These are phyloP conservation scores for Ganoderma resinaceum DNA, from an alignment of 1,284 basidiomycete genomes.

Conservation along the genomic window DNA sequence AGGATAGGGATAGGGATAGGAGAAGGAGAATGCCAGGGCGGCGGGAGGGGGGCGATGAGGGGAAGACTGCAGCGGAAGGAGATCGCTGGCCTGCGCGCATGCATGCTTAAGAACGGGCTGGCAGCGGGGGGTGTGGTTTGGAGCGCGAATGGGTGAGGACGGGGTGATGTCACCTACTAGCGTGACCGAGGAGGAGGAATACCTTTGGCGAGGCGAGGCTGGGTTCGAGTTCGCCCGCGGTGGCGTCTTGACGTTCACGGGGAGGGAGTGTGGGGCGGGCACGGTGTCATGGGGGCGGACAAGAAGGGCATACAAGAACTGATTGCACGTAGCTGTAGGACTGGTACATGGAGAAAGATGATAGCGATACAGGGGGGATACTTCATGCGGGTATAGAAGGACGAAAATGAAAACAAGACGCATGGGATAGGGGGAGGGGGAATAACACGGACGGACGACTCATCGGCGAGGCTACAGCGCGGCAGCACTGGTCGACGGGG, in stretches of 20 bases:
- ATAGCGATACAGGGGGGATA: neutral
- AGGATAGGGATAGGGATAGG: neutral
- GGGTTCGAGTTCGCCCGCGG: too few relatives aligned
- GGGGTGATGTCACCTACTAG: constrained; percentile 21
- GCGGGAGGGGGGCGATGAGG: too few relatives aligned
- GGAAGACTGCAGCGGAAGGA: neutral
- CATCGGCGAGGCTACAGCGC: neutral
- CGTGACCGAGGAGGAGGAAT: neutral
- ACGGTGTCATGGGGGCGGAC: neutral
- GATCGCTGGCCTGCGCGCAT: neutral
- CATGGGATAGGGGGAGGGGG: neutral
- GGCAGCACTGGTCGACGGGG: constrained; percentile 26
- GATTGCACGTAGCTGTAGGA: neutral
- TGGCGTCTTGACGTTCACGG: neutral
- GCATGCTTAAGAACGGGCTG: constrained; percentile 7
- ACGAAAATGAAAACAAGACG: too few relatives aligned
- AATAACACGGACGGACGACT: constrained; percentile 1
- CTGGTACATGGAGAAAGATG: neutral
- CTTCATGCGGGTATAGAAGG: neutral
- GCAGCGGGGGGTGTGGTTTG: constrained; percentile 26
- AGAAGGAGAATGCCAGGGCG: neutral
- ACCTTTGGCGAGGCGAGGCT: neutral
- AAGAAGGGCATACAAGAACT: neutral
- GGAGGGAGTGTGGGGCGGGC: neutral
- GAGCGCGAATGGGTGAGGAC: constrained; percentile 26